Evolutionary conservation across 192 early-diverging fungal species (phyloP).

Genomic region (Geosiphon pyriformis): DNA sequence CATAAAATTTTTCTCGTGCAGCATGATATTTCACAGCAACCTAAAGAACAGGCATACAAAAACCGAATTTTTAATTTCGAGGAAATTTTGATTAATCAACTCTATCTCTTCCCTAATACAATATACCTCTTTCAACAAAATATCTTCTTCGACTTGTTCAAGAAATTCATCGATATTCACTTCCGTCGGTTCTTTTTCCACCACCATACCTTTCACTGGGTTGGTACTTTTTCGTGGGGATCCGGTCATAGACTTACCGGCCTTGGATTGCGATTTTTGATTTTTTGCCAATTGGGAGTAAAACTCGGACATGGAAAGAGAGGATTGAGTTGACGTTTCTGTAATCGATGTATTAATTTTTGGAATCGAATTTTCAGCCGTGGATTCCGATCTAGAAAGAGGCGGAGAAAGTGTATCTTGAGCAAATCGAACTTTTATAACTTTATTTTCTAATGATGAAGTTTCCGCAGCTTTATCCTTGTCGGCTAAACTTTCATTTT

Average conservation of each 20-base stretch:
- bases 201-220: neutral
- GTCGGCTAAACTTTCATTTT: conserved; percentile 24
- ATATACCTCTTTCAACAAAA: neutral
- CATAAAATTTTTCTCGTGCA: neutral
- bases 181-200: neutral
- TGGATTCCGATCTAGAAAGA: neutral
- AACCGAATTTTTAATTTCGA: too few species aligned
- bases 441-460: too few species aligned
- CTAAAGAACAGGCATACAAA: neutral
- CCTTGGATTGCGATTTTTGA: too few species aligned
- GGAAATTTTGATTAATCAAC: too few species aligned
- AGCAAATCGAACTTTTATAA: conserved; percentile 33
- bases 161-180: neutral
- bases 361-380: too few species aligned
- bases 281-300: too few species aligned
- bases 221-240: neutral
- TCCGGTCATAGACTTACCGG: too few species aligned
- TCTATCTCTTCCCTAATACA: too few species aligned
- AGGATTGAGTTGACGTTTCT: too few species aligned
- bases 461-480: neutral
- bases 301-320: too few species aligned
- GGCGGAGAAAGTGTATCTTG: conserved; percentile 18
- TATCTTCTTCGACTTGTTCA: neutral
- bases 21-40: neutral
- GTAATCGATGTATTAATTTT: too few species aligned